phyloP scores from a whole-genome alignment of 345 rosid genomes.

The Citrus sp. region DNA sequence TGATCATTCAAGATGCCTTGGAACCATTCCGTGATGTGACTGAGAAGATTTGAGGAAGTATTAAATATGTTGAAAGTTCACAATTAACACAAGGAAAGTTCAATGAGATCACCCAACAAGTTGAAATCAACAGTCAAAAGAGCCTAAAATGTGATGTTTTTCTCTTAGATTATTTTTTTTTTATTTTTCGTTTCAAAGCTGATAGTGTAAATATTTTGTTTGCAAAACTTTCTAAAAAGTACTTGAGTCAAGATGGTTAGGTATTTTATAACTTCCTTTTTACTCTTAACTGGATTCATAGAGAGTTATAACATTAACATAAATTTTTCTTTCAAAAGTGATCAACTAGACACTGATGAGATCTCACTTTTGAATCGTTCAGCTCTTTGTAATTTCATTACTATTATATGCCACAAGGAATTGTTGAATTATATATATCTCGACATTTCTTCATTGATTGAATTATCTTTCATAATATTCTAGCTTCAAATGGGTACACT shows the following conservation, averaged over 20 bases:
- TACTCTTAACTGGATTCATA: neutral
- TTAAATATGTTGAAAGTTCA: slow-evolving; percentile 75
- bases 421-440: neutral
- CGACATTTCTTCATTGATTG: neutral
- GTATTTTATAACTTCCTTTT: neutral
- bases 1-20: slow-evolving; percentile 60
- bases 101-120: slow-evolving; percentile 59
- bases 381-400: too few species aligned
- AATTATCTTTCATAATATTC: neutral
- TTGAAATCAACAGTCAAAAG: slow-evolving; percentile 55
- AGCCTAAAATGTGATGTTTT: neutral
- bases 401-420: neutral
- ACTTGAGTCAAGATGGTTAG: neutral
- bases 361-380: too few species aligned
- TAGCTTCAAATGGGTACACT: slow-evolving; percentile 92
- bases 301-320: neutral
- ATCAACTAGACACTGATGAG: neutral
- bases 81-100: slow-evolving; percentile 60
- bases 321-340: neutral
- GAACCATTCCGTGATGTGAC: slow-evolving; percentile 58
- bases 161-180: neutral
- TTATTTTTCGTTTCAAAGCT: neutral
- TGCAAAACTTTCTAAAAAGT: neutral
- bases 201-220: neutral
- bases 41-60: slow-evolving; percentile 66